A percentile compares a stretch with the other conserved stretches of the same genome.
Conservation (phyloP, 306 rosid species). For the Cicer arietinum region DNA sequence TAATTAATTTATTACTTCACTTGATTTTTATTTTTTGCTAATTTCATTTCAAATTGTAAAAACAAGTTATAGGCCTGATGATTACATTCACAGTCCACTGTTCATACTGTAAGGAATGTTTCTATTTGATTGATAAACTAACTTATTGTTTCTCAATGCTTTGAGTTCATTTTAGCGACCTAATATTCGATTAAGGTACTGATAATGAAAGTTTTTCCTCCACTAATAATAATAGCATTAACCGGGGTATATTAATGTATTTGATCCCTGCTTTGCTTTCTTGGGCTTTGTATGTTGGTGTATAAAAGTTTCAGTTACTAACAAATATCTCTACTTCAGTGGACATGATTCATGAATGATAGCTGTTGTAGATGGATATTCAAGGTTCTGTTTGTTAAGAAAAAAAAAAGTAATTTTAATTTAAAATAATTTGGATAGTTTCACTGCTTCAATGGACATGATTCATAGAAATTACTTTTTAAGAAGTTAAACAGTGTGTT, state of each 20-base stretch:
- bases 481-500: not conserved
- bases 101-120: slow-evolving; percentile 30
- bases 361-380: too few species aligned
- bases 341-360: not conserved
- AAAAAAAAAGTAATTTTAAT: not conserved
- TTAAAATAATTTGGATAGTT: too few species aligned
- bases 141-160: not conserved
- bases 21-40: slow-evolving; percentile 6
- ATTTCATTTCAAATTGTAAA: slow-evolving; percentile 40
- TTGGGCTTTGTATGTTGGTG: not conserved
- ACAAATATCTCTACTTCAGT: not conserved
- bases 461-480: not conserved
- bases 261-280: not conserved
- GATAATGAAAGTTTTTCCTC: too few species aligned
- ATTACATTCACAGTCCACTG: slow-evolving; percentile 39
- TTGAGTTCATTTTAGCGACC: too few species aligned
- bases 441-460: not conserved
- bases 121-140: slow-evolving; percentile 36
- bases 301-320: not conserved
- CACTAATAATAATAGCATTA: too few species aligned
- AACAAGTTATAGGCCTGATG: slow-evolving; percentile 19
- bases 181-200: not conserved
- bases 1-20: slow-evolving; percentile 1
- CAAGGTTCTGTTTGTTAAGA: too few species aligned
- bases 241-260: too few species aligned